These are phyloP conservation scores for Elaphomyces granulatus DNA, from an alignment of 495 filamentous ascomycete species.

Conservation along the genomic window DNA sequence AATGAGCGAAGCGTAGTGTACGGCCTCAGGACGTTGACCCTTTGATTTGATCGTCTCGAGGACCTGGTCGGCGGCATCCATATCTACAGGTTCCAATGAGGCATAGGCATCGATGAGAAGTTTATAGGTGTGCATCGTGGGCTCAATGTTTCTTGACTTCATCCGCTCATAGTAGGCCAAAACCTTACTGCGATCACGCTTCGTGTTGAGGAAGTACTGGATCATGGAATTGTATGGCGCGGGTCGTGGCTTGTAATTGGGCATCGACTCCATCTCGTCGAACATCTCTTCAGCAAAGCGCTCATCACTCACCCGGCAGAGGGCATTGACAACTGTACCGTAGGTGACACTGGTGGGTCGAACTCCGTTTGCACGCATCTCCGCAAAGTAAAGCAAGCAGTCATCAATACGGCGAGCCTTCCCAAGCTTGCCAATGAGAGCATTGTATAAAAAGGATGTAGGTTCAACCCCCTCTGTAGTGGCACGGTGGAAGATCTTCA, in stretches of 20 bases:
- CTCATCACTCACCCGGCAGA: slow-evolving; percentile 94
- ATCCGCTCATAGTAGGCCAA: slow-evolving; percentile 94
- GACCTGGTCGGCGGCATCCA: slow-evolving; percentile 76
- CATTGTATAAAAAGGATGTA: slow-evolving; percentile 95
- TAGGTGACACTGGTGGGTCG: slow-evolving; percentile 96
- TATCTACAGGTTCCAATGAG: slow-evolving; percentile 82
- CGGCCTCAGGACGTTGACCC: slow-evolving; percentile 68
- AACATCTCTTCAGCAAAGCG: slow-evolving; percentile 96
- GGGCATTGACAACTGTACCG: slow-evolving; percentile 92
- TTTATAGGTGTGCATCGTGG: slow-evolving; percentile 94
- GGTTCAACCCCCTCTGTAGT: slow-evolving; percentile 90
- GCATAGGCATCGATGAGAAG: slow-evolving; percentile 92
- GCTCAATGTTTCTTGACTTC: slow-evolving; percentile 71
- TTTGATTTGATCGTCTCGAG: slow-evolving; percentile 61
- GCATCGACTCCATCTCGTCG: slow-evolving; percentile 97
- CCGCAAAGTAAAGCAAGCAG: slow-evolving; percentile 91
- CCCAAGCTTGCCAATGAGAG: slow-evolving; percentile 93
- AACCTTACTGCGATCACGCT: slow-evolving; percentile 86
- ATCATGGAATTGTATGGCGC: slow-evolving; percentile 98
- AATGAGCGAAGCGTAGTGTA: slow-evolving; percentile 89
- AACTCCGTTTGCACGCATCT: slow-evolving; percentile 88
- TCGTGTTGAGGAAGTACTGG: slow-evolving; percentile 96
- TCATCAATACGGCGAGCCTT: slow-evolving; percentile 96
- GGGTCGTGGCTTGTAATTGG: slow-evolving; percentile 94
- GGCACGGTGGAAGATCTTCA: slow-evolving; percentile 92